A percentile compares a stretch with the other conserved stretches of the same genome.
Conservation (phyloP, 352 stramenopile genomes). For the Phytophthora tentaculata region DNA sequence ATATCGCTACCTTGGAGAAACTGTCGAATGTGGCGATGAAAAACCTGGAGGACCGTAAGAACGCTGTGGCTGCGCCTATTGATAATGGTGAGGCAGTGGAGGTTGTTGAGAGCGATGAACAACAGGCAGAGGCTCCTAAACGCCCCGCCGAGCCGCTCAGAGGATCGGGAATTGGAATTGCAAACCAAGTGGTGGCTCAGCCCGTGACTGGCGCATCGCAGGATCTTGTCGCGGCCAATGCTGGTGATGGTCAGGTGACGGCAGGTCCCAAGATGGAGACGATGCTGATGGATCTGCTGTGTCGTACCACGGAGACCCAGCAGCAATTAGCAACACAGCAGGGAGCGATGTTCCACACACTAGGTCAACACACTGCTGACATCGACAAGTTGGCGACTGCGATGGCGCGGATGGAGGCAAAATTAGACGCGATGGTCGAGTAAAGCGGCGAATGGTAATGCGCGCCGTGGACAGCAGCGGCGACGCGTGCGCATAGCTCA, state of each 20-base stretch:
- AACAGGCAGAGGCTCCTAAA: constrained; percentile 35
- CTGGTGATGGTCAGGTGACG: constrained; percentile 85
- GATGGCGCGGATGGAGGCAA: constrained; percentile 90
- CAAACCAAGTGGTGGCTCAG: constrained; percentile 78
- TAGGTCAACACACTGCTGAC: constrained; percentile 89
- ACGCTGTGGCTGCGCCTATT: constrained; percentile 72
- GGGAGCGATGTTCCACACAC: constrained; percentile 90
- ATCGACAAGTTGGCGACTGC: constrained; percentile 88
- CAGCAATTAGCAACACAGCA: constrained; percentile 91
- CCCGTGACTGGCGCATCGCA: constrained; percentile 63
- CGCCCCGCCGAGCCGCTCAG: constrained; percentile 50
- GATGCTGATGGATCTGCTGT: constrained; percentile 91
- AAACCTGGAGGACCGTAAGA: constrained; percentile 91
- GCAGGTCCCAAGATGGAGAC: constrained; percentile 90
- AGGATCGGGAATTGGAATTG: constrained; percentile 75
- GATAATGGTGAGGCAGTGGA: constrained; percentile 55
- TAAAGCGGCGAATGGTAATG: constrained; percentile 49
- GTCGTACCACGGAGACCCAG: constrained; percentile 88
- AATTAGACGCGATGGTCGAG: constrained; percentile 85
- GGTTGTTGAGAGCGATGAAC: constrained; percentile 31
- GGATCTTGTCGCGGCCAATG: constrained; percentile 81
- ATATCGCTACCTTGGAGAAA: constrained; percentile 88
- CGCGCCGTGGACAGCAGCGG: constrained; percentile 31
- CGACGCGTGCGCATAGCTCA: constrained; percentile 25
- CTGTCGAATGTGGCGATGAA: constrained; percentile 91